Conservation (phyloP, 1,284 basidiomycete genomes). For the Ganoderma multipileum region DNA sequence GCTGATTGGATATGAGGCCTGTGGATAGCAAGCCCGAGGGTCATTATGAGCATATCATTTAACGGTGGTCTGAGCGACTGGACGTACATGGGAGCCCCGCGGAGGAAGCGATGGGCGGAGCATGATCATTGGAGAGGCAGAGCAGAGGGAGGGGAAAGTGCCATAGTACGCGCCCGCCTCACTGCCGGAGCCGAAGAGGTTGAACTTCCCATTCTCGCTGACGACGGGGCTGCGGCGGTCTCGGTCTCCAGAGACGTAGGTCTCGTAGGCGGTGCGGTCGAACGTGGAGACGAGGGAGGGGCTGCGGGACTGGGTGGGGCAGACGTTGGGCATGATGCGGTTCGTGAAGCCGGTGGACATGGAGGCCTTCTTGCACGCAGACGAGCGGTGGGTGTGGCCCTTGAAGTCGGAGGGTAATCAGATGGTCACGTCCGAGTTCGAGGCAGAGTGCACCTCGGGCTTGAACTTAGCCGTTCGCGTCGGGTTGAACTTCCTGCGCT, state of each 20-base stretch:
- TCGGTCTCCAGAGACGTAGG: slow-evolving; percentile 35
- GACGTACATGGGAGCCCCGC: too few relatives aligned
- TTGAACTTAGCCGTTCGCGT: slow-evolving; percentile 59
- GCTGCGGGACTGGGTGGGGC: slow-evolving; percentile 54
- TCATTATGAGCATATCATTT: too few relatives aligned
- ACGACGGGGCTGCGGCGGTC: slow-evolving; percentile 20
- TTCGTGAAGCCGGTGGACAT: slow-evolving; percentile 79
- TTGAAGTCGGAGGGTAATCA: slow-evolving; percentile 81
- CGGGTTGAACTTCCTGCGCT: slow-evolving; percentile 72
- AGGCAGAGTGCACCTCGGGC: slow-evolving; percentile 63
- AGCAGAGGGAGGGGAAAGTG: too few relatives aligned
- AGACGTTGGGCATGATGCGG: slow-evolving; percentile 66
- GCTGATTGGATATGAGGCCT: too few relatives aligned
- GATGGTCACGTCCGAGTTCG: slow-evolving; percentile 65
- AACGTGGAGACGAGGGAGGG: slow-evolving; percentile 38
- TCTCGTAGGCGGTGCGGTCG: slow-evolving; percentile 37
- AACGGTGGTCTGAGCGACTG: too few relatives aligned
- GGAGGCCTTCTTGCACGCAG: slow-evolving; percentile 48
- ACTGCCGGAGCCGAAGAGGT: neutral
- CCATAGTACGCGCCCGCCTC: slow-evolving; percentile 12
- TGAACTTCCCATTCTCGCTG: slow-evolving; percentile 10
- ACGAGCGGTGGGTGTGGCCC: slow-evolving; percentile 64
- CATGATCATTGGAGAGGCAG: too few relatives aligned
- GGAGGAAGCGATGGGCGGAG: too few relatives aligned
- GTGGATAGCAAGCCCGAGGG: too few relatives aligned